A percentile compares a stretch with the other conserved stretches of the same genome.
phyloP scores from a whole-genome alignment of 2,329 filamentous ascomycete genomes.

The Ophiosphaerella narmari region DNA sequence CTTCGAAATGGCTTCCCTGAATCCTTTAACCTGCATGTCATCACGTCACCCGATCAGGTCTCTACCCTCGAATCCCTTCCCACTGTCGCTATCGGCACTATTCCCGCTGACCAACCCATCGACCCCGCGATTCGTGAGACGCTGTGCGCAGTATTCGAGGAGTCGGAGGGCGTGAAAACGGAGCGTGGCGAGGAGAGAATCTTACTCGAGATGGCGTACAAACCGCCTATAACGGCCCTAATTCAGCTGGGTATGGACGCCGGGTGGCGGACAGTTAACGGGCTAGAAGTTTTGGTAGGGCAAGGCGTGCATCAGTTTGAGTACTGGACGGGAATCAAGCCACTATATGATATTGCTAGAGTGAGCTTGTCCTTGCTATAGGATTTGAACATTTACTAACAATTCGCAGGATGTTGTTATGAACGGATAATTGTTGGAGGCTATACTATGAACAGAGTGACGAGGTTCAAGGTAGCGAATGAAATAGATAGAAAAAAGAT shows the following conservation, averaged over 20 bases:
- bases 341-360: conserved; percentile 72
- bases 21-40: conserved; percentile 68
- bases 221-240: conserved; percentile 78
- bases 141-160: conserved; percentile 60
- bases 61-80: conserved; percentile 56
- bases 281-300: conserved; percentile 84
- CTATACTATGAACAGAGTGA: background rate
- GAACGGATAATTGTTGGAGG: conserved; percentile 6
- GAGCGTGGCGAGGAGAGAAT: conserved; percentile 50
- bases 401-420: conserved; percentile 18
- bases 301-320: conserved; percentile 88
- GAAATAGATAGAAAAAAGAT: background rate
- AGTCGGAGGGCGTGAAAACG: conserved; percentile 26
- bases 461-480: background rate
- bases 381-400: conserved; percentile 5
- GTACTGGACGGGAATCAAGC: conserved; percentile 81
- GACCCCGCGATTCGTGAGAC: conserved; percentile 71
- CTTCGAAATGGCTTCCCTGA: conserved; percentile 75
- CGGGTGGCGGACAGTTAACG: conserved; percentile 83
- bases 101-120: conserved; percentile 85
- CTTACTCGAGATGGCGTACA: conserved; percentile 95
- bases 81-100: conserved; percentile 81
- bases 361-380: conserved; percentile 42
- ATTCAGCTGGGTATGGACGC: conserved; percentile 81
- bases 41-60: conserved; percentile 57